Evolutionary conservation across 169 alveolate species (phyloP).

Genomic region (Cryptosporidium meleagridis): DNA sequence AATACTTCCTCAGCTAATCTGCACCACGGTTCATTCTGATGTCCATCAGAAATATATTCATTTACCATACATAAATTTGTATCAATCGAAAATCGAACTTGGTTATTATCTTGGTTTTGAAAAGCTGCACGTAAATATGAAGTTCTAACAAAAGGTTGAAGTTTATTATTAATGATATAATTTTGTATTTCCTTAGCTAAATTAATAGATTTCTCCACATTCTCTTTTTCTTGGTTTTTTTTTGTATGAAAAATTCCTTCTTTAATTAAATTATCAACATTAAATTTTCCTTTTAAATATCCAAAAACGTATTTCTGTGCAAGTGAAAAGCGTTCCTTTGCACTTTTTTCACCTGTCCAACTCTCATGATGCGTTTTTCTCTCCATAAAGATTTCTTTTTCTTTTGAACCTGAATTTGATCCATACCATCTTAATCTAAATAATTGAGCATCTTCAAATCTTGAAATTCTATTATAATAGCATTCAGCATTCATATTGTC

Average conservation of each 20-base stretch:
- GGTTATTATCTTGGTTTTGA: slow-evolving; percentile 79
- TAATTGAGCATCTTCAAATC: slow-evolving; percentile 84
- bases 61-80: slow-evolving; percentile 84
- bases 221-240: slow-evolving; percentile 30
- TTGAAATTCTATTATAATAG: slow-evolving; percentile 79
- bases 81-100: slow-evolving; percentile 83
- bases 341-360: slow-evolving; percentile 84
- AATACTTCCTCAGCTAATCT: slow-evolving; percentile 83
- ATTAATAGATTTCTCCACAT: slow-evolving; percentile 48
- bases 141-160: slow-evolving; percentile 84
- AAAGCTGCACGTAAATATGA: slow-evolving; percentile 84
- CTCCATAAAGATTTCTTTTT: slow-evolving; percentile 77
- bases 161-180: slow-evolving; percentile 73
- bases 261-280: slow-evolving; percentile 36
- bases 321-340: slow-evolving; percentile 83
- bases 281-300: slow-evolving; percentile 77
- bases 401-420: slow-evolving; percentile 79
- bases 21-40: slow-evolving; percentile 82
- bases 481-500: slow-evolving; percentile 81
- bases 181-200: slow-evolving; percentile 80
- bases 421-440: slow-evolving; percentile 85
- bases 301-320: slow-evolving; percentile 78
- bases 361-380: slow-evolving; percentile 87
- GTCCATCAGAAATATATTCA: slow-evolving; percentile 77
- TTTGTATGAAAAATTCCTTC: slow-evolving; percentile 57